Evolutionary conservation across 2,329 filamentous ascomycete species (phyloP), one percentile per base, ranked within the genome.

Genomic region (Huntiella bhutanensis): DNA sequence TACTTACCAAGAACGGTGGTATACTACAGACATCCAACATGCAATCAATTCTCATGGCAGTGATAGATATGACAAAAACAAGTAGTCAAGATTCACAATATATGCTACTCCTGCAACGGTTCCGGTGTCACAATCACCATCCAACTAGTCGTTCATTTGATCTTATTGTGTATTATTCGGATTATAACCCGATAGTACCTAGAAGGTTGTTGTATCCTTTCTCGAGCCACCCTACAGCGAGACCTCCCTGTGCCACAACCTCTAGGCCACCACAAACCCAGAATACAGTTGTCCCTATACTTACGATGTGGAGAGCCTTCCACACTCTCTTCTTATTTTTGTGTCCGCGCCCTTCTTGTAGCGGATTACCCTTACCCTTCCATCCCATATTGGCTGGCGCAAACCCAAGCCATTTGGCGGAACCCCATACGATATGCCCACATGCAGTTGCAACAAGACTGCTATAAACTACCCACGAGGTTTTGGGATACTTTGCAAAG

Each of bases 261-360:
- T 82, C 84, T 33, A 95, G 60, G 0, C 82, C 80, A 3, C 87
- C 87, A 0, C 78, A 77, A 44, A 87, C 74, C 87, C 87, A 95
- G n/a, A 86, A 47, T 0, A 64, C 70, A 5, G 76, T 69, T 2
- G 80, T 59, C 0, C 68, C 61, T 0, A 69, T 65, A 1, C 73
- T 71, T 45, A 77, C 59, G 0, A 69, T 77, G 57, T 92, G 85
- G 47, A 94, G 68, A 2, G 67, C 60, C 63, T 82, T 75, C 75
- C 82, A 82, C 54, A 73, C 73, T 56, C 75, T 70, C 57, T 43
- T 17, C 77, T 76, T 57, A 72, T 70, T 49, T 66, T 64, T 51
- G 69, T 59, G 43, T 69, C 65, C 33, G 67, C 68, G 55, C 61
- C 64, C 71, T 51, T 75, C 72, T 5, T 68, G 57, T 1, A 56